These are phyloP conservation scores for Boletus sp. DNA, from an alignment of 768 basidiomycete species.

Conservation along the genomic window DNA sequence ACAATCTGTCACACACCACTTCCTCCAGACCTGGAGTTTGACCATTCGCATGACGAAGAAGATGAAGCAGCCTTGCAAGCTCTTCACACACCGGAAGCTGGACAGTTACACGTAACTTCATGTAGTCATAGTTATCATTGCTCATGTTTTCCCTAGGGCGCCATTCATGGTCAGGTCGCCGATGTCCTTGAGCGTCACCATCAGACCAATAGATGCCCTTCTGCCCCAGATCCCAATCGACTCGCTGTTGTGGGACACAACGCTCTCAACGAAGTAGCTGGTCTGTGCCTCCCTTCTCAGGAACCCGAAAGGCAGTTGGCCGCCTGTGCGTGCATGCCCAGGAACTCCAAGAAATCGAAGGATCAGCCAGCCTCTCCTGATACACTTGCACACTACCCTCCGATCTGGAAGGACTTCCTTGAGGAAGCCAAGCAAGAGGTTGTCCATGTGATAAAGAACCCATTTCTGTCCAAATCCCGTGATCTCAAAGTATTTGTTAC, in stretches of 20 bases:
- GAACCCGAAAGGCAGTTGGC: not conserved
- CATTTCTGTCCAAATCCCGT: not conserved
- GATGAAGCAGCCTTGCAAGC: not conserved
- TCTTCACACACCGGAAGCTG: not conserved
- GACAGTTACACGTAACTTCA: not conserved
- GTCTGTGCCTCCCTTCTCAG: not conserved
- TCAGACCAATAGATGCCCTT: not conserved
- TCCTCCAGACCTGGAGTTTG: not conserved
- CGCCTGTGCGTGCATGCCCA: too few species aligned
- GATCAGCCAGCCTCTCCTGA: too few species aligned
- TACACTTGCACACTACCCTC: too few species aligned
- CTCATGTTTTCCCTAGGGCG: not conserved
- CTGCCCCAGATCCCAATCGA: not conserved
- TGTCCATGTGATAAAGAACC: too few species aligned
- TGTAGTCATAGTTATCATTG: not conserved
- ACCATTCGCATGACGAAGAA: not conserved
- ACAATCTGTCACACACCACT: not conserved
- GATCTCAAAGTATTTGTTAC: not conserved
- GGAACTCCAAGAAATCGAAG: too few species aligned
- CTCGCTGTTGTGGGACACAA: not conserved
- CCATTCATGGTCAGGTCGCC: not conserved
- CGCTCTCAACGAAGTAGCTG: not conserved
- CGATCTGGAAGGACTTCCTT: too few species aligned
- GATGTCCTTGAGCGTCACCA: not conserved
- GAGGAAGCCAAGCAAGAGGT: too few species aligned